Evolutionary conservation across 306 rosid species (phyloP).

Genomic region (Vigna angularis): DNA sequence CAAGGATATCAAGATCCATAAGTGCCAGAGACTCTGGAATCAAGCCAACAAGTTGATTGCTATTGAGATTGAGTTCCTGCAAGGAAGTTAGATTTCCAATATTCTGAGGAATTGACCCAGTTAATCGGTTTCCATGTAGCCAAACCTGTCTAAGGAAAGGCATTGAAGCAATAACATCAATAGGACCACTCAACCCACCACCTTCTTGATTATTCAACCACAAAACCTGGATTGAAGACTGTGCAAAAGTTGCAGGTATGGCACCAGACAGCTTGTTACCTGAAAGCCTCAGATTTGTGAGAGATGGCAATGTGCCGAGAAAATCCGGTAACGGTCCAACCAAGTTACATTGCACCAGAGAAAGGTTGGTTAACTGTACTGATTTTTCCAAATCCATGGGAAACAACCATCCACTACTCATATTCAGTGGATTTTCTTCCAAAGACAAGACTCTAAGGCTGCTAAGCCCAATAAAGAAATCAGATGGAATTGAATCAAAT

Average conservation of each 20-base stretch:
- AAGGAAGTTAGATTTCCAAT: conserved; percentile 71
- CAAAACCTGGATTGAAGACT: conserved; percentile 70
- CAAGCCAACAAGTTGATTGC: conserved; percentile 71
- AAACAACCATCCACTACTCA: conserved; percentile 69
- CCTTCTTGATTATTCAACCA: conserved; percentile 84
- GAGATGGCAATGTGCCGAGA: conserved; percentile 67
- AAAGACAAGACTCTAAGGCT: conserved; percentile 66
- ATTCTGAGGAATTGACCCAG: conserved; percentile 66
- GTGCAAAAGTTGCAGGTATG: conserved; percentile 65
- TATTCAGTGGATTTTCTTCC: conserved; percentile 72
- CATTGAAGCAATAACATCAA: conserved; percentile 72
- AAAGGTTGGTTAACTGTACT: conserved; percentile 66
- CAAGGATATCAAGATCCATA: conserved; percentile 68
- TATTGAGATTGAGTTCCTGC: conserved; percentile 73
- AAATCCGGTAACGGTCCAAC: conserved; percentile 75
- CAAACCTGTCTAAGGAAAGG: conserved; percentile 64
- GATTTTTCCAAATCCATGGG: conserved; percentile 70
- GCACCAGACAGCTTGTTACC: conserved; percentile 59
- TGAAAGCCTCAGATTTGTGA: conserved; percentile 67
- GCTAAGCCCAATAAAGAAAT: conserved; percentile 69
- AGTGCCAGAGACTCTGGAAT: conserved; percentile 65
- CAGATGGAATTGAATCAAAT: conserved; percentile 72
- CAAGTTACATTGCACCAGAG: conserved; percentile 65
- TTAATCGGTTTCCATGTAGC: conserved; percentile 84
- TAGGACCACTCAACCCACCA: conserved; percentile 65